Percentiles rank a stretch among this genome's conserved stretches.
These are phyloP conservation scores for Mycosphaerella arachidis DNA, from an alignment of 2,329 filamentous ascomycete species.

Conservation along the genomic window DNA sequence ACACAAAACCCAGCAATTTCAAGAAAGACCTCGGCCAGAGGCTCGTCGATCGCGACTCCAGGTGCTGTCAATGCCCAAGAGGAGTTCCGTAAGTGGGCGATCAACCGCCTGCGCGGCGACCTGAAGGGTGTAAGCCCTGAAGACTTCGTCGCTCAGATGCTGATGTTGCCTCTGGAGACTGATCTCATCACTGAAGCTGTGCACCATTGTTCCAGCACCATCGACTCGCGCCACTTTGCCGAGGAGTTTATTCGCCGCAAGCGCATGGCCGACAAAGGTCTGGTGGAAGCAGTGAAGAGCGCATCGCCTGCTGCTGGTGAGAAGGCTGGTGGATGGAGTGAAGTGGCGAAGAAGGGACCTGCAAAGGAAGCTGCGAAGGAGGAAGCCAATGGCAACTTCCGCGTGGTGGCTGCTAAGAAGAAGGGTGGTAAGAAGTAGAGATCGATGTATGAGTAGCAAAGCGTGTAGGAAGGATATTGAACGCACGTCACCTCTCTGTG, in stretches of 20 bases:
- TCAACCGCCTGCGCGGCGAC: slow-evolving; percentile 71
- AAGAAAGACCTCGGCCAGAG: slow-evolving; percentile 47
- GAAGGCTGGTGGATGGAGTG: slow-evolving; percentile 73
- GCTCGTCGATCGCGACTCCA: slow-evolving; percentile 49
- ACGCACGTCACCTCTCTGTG: neutral
- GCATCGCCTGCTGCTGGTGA: slow-evolving; percentile 43
- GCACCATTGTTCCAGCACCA: slow-evolving; percentile 78
- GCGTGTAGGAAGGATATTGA: neutral
- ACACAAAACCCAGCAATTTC: slow-evolving; percentile 28
- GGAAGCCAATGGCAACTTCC: slow-evolving; percentile 62
- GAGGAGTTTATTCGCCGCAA: slow-evolving; percentile 92
- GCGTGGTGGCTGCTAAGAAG: slow-evolving; percentile 88
- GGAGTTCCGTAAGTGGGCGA: slow-evolving; percentile 92
- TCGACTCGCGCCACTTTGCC: slow-evolving; percentile 89
- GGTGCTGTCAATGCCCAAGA: slow-evolving; percentile 65
- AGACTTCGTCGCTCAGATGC: slow-evolving; percentile 68
- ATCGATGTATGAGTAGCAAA: slow-evolving; percentile 24
- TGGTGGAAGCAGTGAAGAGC: slow-evolving; percentile 58
- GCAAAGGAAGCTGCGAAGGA: slow-evolving; percentile 37
- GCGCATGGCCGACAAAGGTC: slow-evolving; percentile 82
- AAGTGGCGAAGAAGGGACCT: slow-evolving; percentile 90
- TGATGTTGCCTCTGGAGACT: slow-evolving; percentile 69
- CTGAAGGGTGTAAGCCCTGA: slow-evolving; percentile 64
- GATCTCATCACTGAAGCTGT: slow-evolving; percentile 86
- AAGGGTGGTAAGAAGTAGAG: slow-evolving; percentile 55